Evolutionary conservation across 345 rosid genomes (phyloP).

Genomic region (Brassica napus): Da-Ae NC_063446.1:41846001-41846500

Average conservation of each 20-base stretch:
- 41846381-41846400: conserved; percentile 9
- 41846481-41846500: background rate
- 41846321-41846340: conserved; percentile 29
- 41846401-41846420: background rate
- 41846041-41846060: background rate
- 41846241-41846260: conserved; percentile 39
- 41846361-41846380: conserved; percentile 27
- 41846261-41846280: conserved; percentile 33
- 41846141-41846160: background rate
- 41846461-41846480: conserved; percentile 9
- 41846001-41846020: background rate
- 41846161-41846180: conserved; percentile 27
- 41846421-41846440: conserved; percentile 21
- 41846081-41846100: conserved; percentile 11
- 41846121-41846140: conserved; percentile 18
- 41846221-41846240: conserved; percentile 26
- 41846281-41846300: conserved; percentile 22
- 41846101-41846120: background rate
- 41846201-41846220: conserved; percentile 8
- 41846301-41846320: conserved; percentile 33
- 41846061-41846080: conserved; percentile 1
- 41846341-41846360: conserved; percentile 40
- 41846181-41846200: conserved; percentile 20
- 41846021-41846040: conserved; percentile 6
- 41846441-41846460: conserved; percentile 33